Evolutionary conservation across 345 rosid species (phyloP).

Genomic region (Euphorbia tirucalli): DNA sequence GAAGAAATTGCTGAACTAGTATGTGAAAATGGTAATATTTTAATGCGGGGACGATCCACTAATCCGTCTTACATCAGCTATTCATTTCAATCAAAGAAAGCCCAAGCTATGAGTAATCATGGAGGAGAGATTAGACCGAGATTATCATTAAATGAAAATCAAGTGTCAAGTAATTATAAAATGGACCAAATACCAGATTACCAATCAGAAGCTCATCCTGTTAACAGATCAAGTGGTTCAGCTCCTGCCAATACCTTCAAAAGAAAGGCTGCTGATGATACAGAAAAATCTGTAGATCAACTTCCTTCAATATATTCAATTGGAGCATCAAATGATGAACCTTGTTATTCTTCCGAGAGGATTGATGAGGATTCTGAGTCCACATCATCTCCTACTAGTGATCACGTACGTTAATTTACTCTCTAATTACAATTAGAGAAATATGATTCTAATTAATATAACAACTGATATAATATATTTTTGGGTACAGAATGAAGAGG

Average conservation of each 20-base stretch:
- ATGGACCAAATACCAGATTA: slow-evolving; percentile 41
- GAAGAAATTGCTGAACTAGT: slow-evolving; percentile 35
- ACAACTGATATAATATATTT: not conserved
- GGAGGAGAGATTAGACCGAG: slow-evolving; percentile 7
- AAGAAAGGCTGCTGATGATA: slow-evolving; percentile 1
- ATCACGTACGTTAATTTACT: slow-evolving; percentile 45
- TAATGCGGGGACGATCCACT: slow-evolving; percentile 20
- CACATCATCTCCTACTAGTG: slow-evolving; percentile 24
- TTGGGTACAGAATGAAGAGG: slow-evolving; percentile 35
- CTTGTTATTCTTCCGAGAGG: slow-evolving; percentile 18
- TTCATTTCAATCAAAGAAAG: slow-evolving; percentile 2
- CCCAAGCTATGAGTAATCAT: not conserved
- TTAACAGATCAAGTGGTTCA: slow-evolving; percentile 1
- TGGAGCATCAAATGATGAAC: slow-evolving; percentile 43
- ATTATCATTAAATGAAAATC: not conserved
- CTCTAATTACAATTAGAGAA: not conserved
- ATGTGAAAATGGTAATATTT: slow-evolving; percentile 39
- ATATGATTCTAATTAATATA: not conserved
- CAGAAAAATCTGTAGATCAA: slow-evolving; percentile 20
- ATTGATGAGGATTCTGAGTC: slow-evolving; percentile 30
- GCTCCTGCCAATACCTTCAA: not conserved
- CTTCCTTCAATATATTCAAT: slow-evolving; percentile 32
- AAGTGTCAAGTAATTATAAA: not conserved
- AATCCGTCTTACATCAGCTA: too few species aligned
- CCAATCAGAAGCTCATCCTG: slow-evolving; percentile 50